Conservation (phyloP, 345 rosid species). For the Erodium maritimum region DNA sequence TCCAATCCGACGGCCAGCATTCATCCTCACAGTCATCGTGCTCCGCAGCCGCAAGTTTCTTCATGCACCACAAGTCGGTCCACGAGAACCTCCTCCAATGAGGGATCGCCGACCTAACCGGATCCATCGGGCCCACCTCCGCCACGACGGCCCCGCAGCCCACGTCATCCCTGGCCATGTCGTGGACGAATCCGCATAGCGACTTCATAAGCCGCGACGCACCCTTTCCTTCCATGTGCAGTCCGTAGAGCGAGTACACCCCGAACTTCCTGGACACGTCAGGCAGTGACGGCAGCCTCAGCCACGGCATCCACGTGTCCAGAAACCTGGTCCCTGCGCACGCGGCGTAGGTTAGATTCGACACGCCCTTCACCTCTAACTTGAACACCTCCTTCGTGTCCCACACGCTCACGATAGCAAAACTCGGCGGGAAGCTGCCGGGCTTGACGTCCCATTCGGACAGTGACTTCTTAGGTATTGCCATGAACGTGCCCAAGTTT, state of each 20-base stretch:
- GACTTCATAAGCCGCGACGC: constrained; percentile 41
- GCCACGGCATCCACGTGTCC: constrained; percentile 63
- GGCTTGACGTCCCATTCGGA: constrained; percentile 22
- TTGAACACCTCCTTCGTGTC: constrained; percentile 61
- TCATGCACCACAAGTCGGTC: constrained; percentile 66
- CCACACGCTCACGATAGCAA: constrained; percentile 57
- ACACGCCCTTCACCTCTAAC: constrained; percentile 51
- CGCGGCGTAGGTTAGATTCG: constrained; percentile 24
- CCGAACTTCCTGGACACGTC: constrained; percentile 54
- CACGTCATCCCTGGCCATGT: constrained; percentile 45
- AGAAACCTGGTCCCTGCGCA: constrained; percentile 46
- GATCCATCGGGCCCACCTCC: constrained; percentile 51
- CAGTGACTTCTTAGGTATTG: constrained; percentile 26
- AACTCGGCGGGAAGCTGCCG: constrained; percentile 28
- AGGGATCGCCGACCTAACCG: constrained; percentile 39
- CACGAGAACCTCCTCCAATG: constrained; percentile 61
- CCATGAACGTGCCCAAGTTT: constrained; percentile 63
- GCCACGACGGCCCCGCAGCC: constrained; percentile 57
- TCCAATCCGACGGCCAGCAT: constrained; percentile 30
- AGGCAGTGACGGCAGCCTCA: constrained; percentile 60
- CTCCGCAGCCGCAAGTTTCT: constrained; percentile 21
- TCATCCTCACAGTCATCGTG: constrained; percentile 1
- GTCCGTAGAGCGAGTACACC: constrained; percentile 46
- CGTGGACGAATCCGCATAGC: constrained; percentile 49
- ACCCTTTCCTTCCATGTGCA: constrained; percentile 52